Conservation (phyloP, 768 basidiomycete species). For the Lactarius deliciosus region DNA sequence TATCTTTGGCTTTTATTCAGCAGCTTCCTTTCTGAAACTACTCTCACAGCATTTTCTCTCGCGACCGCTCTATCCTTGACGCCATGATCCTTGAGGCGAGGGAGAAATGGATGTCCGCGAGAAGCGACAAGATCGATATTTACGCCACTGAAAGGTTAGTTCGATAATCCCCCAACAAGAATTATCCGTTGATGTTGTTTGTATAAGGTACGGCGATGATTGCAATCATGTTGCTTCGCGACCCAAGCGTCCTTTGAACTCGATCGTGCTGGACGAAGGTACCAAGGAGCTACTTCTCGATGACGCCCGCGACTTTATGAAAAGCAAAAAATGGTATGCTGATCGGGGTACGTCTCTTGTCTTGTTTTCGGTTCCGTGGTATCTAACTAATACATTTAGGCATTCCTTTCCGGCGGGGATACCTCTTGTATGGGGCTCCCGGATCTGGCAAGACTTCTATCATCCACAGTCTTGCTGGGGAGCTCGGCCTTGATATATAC, state of each 20-base stretch:
- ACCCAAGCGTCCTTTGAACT: slow-evolving; percentile 62
- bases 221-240: slow-evolving; percentile 60
- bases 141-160: slow-evolving; percentile 48
- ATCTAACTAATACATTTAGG: slow-evolving; percentile 25
- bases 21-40: slow-evolving; percentile 8
- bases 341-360: slow-evolving; percentile 49
- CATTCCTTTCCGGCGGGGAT: slow-evolving; percentile 80
- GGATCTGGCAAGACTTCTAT: slow-evolving; percentile 80
- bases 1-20: not conserved
- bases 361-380: not conserved
- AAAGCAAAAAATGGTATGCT: slow-evolving; percentile 68
- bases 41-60: slow-evolving; percentile 18
- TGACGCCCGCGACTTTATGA: slow-evolving; percentile 70
- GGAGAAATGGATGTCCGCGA: slow-evolving; percentile 15
- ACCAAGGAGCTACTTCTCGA: slow-evolving; percentile 61
- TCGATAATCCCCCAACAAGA: not conserved
- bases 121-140: slow-evolving; percentile 36
- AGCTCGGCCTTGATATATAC: slow-evolving; percentile 71
- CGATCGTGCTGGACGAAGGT: slow-evolving; percentile 71
- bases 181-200: slow-evolving; percentile 2
- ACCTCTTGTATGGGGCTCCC: slow-evolving; percentile 73
- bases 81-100: slow-evolving; percentile 26
- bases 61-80: slow-evolving; percentile 26
- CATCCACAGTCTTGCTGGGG: slow-evolving; percentile 76
- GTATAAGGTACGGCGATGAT: slow-evolving; percentile 32